Conservation (phyloP, 768 basidiomycete genomes). For the Mycena polygramma region DNA sequence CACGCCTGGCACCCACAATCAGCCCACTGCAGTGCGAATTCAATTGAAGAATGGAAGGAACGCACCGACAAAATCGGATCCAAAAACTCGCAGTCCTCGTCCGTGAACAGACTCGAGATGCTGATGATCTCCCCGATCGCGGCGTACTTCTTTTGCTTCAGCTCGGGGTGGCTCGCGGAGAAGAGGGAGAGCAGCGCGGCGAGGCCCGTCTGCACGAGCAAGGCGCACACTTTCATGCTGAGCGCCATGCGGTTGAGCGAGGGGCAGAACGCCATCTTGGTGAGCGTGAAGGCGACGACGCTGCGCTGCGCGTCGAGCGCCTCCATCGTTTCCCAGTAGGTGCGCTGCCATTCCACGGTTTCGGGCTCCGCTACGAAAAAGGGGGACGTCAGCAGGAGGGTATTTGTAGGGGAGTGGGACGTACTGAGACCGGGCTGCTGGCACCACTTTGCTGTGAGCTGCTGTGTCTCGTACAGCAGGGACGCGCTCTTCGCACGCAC, state of each 20-base stretch:
- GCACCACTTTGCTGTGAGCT: background rate
- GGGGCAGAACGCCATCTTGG: constrained; percentile 21
- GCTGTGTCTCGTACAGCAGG: constrained; percentile 7
- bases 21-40: background rate
- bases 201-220: constrained; percentile 19
- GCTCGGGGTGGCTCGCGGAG: constrained; percentile 16
- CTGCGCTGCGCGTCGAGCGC: constrained; percentile 23
- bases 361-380: background rate
- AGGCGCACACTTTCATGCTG: constrained; percentile 22
- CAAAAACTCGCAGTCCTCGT: constrained; percentile 17
- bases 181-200: constrained; percentile 46
- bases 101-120: constrained; percentile 21
- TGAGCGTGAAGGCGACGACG: constrained; percentile 14
- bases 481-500: constrained; percentile 24
- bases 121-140: constrained; percentile 26
- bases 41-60: background rate
- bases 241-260: background rate
- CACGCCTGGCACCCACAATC: background rate
- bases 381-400: background rate
- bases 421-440: constrained; percentile 1
- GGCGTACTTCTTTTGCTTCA: constrained; percentile 11
- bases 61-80: constrained; percentile 25
- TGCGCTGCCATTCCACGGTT: constrained; percentile 11
- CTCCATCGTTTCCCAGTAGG: constrained; percentile 30
- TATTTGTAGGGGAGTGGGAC: background rate